These are phyloP conservation scores for Entomophthora muscae DNA, from an alignment of 371 early-diverging fungal genomes.

Conservation along the genomic window DNA sequence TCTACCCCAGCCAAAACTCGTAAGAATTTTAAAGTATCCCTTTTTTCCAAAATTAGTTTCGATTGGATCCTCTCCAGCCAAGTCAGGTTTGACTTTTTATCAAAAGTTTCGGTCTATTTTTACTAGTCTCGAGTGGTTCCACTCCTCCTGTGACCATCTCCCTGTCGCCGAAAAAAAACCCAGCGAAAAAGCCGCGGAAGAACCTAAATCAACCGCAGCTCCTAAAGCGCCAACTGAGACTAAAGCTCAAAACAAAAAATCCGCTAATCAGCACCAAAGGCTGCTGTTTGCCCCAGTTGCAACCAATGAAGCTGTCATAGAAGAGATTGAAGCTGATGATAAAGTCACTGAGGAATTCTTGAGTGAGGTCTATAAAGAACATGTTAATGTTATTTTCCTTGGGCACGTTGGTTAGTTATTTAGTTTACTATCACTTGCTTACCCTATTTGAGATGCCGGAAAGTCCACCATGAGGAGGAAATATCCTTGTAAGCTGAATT, in stretches of 20 bases:
- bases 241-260: constrained; percentile 4
- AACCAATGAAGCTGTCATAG: constrained; percentile 13
- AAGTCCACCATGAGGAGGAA: constrained; percentile 99
- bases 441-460: constrained; percentile 91
- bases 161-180: constrained; percentile 8
- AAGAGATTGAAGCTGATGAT: constrained; percentile 22
- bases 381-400: constrained; percentile 94
- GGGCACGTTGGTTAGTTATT: constrained; percentile 81
- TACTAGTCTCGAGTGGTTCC: constrained; percentile 4
- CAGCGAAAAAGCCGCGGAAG: constrained; percentile 6
- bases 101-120: neutral
- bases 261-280: constrained; percentile 8
- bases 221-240: constrained; percentile 10
- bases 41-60: neutral
- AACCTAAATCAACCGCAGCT: constrained; percentile 9
- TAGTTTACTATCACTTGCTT: constrained; percentile 2
- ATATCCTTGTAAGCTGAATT: constrained; percentile 57
- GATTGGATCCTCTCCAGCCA: constrained; percentile 3
- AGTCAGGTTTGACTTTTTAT: constrained; percentile 11
- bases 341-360: constrained; percentile 33
- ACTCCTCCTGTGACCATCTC: constrained; percentile 3
- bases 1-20: constrained; percentile 14
- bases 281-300: too few relatives aligned
- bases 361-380: constrained; percentile 69
- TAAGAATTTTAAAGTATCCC: neutral